Conservation (phyloP, 192 early-diverging fungal species). For the Diversispora epigaea region DNA sequence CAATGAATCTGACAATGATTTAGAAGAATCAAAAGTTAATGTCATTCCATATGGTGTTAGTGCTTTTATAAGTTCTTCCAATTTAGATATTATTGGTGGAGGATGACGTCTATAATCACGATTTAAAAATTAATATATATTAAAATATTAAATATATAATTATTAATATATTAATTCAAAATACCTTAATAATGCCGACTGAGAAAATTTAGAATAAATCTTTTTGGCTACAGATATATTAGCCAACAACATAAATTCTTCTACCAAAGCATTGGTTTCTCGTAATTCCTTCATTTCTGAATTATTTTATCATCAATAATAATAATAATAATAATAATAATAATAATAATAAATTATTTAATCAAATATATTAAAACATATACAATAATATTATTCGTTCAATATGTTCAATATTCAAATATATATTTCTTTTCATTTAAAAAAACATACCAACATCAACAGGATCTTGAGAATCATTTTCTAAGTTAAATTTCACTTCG, state of each 20-base stretch:
- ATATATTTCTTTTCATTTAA: constrained; percentile 35
- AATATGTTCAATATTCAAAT: background rate
- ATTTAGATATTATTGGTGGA: constrained; percentile 49
- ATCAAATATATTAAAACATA: background rate
- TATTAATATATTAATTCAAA: background rate
- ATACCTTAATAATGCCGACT: constrained; percentile 76
- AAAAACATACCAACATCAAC: constrained; percentile 75
- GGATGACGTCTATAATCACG: constrained; percentile 44
- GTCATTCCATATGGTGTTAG: constrained; percentile 58
- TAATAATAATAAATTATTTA: background rate
- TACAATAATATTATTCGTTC: background rate
- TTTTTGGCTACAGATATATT: constrained; percentile 93
- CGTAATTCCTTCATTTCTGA: constrained; percentile 73
- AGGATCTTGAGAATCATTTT: constrained; percentile 85
- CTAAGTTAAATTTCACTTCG: constrained; percentile 90
- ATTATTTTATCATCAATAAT: constrained; percentile 13
- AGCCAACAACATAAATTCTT: constrained; percentile 98
- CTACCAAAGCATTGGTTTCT: constrained; percentile 92
- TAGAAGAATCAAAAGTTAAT: constrained; percentile 69
- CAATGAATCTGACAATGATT: constrained; percentile 82
- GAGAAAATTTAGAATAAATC: constrained; percentile 75
- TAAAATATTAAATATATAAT: background rate
- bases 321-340: constrained; percentile 21
- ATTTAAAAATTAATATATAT: background rate
- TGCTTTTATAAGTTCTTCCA: constrained; percentile 60